Percentiles rank a stretch among this genome's conserved stretches.
phyloP scores from a whole-genome alignment of 2,329 filamentous ascomycete genomes.

The Claviceps sp. region DNA sequence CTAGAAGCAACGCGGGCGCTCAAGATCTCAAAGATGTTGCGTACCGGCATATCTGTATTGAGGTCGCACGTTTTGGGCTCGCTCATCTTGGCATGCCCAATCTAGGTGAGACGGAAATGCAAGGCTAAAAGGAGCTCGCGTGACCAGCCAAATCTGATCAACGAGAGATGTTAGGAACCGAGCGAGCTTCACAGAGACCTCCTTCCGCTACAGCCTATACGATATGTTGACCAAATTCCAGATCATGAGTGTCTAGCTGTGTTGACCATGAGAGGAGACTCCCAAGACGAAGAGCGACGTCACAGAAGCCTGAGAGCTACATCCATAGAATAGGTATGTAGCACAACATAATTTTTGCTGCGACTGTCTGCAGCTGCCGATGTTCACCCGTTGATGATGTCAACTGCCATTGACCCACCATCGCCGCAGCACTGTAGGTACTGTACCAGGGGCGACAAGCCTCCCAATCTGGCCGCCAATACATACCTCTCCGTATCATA shows the following conservation, averaged over 20 bases:
- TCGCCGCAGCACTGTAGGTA: no score
- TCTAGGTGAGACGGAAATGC: background rate
- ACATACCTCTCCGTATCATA: no score
- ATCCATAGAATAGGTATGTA: no score
- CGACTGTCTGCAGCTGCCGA: background rate
- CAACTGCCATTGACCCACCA: no score
- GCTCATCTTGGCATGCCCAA: slow-evolving; percentile 13
- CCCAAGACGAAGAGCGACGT: background rate
- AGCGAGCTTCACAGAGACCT: background rate
- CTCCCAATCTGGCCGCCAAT: no score
- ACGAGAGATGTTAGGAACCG: background rate
- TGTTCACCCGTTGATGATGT: background rate
- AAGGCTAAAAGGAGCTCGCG: background rate
- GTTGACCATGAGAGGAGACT: background rate
- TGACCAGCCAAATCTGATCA: background rate
- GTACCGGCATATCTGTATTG: slow-evolving; percentile 11
- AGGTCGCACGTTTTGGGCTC: slow-evolving; percentile 10
- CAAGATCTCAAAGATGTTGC: slow-evolving; percentile 32
- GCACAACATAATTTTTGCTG: background rate
- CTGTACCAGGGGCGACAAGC: no score
- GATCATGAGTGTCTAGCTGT: background rate
- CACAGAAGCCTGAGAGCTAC: background rate
- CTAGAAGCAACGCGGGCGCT: slow-evolving; percentile 25
- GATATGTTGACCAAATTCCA: background rate
- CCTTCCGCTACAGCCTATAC: background rate